Evolutionary conservation across 164 flowering plant genomes (phyloP), one percentile per base, ranked within the genome.

Genomic region (Macadamia tetraphylla): DNA sequence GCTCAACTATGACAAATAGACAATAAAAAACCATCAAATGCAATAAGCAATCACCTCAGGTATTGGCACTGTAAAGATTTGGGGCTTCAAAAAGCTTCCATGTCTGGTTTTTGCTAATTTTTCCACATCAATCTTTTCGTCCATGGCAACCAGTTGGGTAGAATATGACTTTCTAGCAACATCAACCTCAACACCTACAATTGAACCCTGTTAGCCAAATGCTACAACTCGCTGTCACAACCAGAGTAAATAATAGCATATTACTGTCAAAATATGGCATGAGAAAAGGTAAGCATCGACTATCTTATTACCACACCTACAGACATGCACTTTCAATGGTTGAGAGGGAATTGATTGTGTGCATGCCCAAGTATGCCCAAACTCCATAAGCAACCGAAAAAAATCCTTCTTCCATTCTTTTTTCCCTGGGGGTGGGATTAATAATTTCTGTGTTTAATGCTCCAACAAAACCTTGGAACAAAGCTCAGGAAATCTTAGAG

Each of bases 201-300:
- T 76, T 82, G 96, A 89, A 91, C 97, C 97, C 98, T 95, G 98
- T 89, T 87, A 89, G 92, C 88, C 89, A 89, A 81, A 6, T 64
- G 15, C 30, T 9, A 17, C 1, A 49, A 31, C 49, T 8, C 17
- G 5, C n/a, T 63, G 35, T 67, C 44, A 67, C 15, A 11, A 12
- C 1, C 3, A 29, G 14, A 15, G 29, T 14, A 58, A 1, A 29
- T 58, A 55, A 30, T 42, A 11, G 29, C 32, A 42, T 14, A 67
- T 42, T 18, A 17, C 40, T 29, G 23, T 58, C 6, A 66, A 35
- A 56, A 1, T 6, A 57, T 35, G 5, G 18, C 53, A 49, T 8
- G 53, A 49, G 15, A 10, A 49, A 1, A 49, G 11, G 53, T 35
- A 35, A 35, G 3, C 40, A 35, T 35, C 5, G 40, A 5, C 40